Evolutionary conservation across 306 rosid genomes (phyloP).

Genomic region (Ormosia semicastrata): DNA sequence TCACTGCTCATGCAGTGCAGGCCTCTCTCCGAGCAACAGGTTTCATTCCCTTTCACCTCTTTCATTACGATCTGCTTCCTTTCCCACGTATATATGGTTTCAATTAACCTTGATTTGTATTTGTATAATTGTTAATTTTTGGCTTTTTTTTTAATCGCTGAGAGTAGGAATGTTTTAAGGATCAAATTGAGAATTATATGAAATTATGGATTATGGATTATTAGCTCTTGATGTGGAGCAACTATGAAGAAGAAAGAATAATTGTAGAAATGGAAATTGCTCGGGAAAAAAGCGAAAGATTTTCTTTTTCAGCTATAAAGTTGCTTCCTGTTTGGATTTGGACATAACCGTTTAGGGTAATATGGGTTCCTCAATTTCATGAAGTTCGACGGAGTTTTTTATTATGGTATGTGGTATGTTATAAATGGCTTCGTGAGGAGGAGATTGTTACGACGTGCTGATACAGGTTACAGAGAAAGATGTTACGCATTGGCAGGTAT

Average conservation of each 20-base stretch:
- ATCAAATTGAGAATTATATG: neutral
- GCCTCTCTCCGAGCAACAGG: constrained; percentile 85
- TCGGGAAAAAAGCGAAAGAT: neutral
- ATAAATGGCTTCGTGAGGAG: neutral
- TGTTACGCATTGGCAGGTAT: neutral
- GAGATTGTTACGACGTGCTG: neutral
- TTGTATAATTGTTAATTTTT: neutral
- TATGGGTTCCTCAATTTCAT: neutral
- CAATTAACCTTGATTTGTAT: neutral
- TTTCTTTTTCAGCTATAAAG: neutral
- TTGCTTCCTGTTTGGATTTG: neutral
- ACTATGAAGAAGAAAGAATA: neutral
- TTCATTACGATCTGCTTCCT: neutral
- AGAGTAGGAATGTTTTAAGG: neutral
- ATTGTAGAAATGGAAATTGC: neutral
- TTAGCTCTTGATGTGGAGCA: neutral
- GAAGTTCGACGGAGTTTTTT: neutral
- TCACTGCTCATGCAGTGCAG: constrained; percentile 90
- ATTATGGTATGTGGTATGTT: constrained; percentile 2
- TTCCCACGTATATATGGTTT: neutral
- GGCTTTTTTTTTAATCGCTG: neutral
- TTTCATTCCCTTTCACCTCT: constrained; percentile 1
- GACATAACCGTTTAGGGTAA: neutral
- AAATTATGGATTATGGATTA: neutral
- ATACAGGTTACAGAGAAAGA: neutral